These are phyloP conservation scores for Termitomyces sp. DNA, from an alignment of 768 basidiomycete genomes.

Conservation along the genomic window DNA sequence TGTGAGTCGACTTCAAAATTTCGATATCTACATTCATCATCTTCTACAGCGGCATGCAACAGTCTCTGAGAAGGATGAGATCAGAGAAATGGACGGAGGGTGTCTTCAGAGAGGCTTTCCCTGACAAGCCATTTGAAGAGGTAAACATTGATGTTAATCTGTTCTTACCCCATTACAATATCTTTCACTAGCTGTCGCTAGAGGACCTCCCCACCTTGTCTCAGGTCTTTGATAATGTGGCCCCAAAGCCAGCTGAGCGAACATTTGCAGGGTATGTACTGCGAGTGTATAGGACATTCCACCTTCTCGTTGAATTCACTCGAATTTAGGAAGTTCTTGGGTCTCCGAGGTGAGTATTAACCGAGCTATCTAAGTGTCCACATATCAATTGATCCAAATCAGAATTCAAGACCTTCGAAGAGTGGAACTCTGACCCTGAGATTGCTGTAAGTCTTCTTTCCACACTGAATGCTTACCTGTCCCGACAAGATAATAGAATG, in stretches of 20 bases:
- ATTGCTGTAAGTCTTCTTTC: slow-evolving; percentile 32
- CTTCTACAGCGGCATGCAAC: slow-evolving; percentile 55
- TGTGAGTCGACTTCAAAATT: slow-evolving; percentile 18
- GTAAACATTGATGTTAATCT: slow-evolving; percentile 13
- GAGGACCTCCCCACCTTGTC: slow-evolving; percentile 20
- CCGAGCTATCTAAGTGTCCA: not conserved
- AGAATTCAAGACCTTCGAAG: slow-evolving; percentile 46
- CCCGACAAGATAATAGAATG: slow-evolving; percentile 1
- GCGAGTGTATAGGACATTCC: no score
- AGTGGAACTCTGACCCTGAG: slow-evolving; percentile 49
- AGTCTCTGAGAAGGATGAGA: slow-evolving; percentile 43
- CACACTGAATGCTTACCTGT: no score
- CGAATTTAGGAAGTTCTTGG: slow-evolving; percentile 31
- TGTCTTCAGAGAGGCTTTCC: slow-evolving; percentile 37
- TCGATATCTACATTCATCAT: not conserved
- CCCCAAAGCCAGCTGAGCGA: slow-evolving; percentile 31
- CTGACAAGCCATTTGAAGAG: slow-evolving; percentile 31
- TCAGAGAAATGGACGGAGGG: slow-evolving; percentile 49
- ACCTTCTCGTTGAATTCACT: no score
- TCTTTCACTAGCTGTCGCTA: slow-evolving; percentile 15
- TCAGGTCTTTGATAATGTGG: slow-evolving; percentile 14
- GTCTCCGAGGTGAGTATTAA: slow-evolving; percentile 36
- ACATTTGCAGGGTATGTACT: slow-evolving; percentile 41
- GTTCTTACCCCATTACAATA: not conserved
- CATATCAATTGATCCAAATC: not conserved